Evolutionary conservation across 345 rosid species (phyloP), one percentile per base, ranked within the genome.

Genomic region (Populus davidiana): DNA sequence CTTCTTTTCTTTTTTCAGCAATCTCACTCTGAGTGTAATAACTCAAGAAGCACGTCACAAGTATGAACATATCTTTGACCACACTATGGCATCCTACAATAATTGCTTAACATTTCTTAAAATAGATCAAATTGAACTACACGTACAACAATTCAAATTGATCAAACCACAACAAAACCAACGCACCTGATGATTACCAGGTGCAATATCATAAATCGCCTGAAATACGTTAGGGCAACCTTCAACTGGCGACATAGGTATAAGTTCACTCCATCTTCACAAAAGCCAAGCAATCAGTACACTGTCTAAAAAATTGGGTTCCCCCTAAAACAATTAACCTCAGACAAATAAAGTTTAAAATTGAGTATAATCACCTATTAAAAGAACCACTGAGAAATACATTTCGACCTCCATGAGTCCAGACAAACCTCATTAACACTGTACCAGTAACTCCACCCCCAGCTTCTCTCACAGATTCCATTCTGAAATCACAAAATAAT

Each of bases 331-430:
- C 27, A 73, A 21, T 73, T 13, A 43, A 62, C 69, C 76, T 11
- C 68, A 6, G 5, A 20, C 21, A 44, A 41, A 27, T 10, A 50
- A 39, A 29, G 33, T 4, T 23, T 4, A 14, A 64, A 79, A 59
- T 31, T 25, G 35, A 75, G 36, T 52, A 52, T 52, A 6, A 38
- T 64, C 61, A 81, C 84, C 84, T 75, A 36, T 81, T 76, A 71
- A 81, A 81, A 38, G 84, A 81, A 74, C 84, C 84, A 59, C 64
- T 74, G 44, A 81, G 66, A 35, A 78, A 81, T 10, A 81, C 84
- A 71, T 36, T 78, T 25, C 84, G 78, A 33, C 84, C 84, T 33
- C 84, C 84, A 7, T 81, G 84, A 50, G 84, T 78, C 84, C 84
- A 81, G 29, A 52, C 68, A 43, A 81, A 81, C 43, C 79, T 78